A percentile compares a stretch with the other conserved stretches of the same genome.
phyloP scores from a whole-genome alignment of 176 grass and related monocot species.

The Lolium multiflorum region DNA sequence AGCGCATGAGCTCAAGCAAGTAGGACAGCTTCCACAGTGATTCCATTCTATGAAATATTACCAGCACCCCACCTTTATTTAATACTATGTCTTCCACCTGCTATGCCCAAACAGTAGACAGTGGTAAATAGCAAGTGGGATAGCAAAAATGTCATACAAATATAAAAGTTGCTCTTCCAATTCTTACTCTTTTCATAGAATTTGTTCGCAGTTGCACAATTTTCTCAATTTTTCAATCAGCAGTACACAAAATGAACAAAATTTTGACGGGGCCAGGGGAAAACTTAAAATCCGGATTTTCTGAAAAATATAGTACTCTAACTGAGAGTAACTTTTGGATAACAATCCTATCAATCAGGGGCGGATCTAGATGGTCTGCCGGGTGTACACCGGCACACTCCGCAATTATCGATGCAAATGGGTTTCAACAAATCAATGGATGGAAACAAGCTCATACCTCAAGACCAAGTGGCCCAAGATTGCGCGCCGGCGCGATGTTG shows the following conservation, averaged over 20 bases:
- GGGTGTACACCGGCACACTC: not conserved
- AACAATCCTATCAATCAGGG: conserved; percentile 1
- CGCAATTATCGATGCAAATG: not conserved
- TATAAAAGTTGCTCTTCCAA: not conserved
- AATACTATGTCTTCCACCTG: conserved; percentile 29
- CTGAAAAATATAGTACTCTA: not conserved
- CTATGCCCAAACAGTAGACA: conserved; percentile 19
- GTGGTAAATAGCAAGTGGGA: conserved; percentile 6
- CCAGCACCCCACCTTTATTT: not conserved
- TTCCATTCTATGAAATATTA: conserved; percentile 57
- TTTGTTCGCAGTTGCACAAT: not conserved
- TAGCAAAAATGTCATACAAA: conserved; percentile 26
- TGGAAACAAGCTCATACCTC: conserved; percentile 17
- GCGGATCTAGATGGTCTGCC: not conserved
- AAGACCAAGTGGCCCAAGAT: not conserved
- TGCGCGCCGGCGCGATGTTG: conserved; percentile 2
- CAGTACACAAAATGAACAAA: not conserved
- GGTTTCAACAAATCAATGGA: not conserved
- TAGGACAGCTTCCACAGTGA: conserved; percentile 80
- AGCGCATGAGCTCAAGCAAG: conserved; percentile 88
- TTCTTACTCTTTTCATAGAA: not conserved
- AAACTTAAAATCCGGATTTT: not conserved
- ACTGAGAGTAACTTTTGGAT: not conserved
- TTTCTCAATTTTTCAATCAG: not conserved
- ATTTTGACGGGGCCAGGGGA: not conserved